phyloP scores from a whole-genome alignment of 2,329 filamentous ascomycete genomes.

The Berkeleyomyces basicola region DNA sequence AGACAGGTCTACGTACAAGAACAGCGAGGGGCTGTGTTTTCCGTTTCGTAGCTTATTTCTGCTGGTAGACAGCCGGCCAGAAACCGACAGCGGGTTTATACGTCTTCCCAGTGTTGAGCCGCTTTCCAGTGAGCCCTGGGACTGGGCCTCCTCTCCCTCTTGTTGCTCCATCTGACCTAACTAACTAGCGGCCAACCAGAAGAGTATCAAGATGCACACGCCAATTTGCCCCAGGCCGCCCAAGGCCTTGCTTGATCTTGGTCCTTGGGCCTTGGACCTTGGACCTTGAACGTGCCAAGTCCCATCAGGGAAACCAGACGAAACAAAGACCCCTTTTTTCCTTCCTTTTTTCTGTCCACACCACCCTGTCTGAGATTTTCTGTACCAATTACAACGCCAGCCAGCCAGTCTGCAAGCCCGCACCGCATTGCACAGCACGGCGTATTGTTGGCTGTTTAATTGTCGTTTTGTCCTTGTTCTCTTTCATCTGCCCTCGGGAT shows the following conservation, averaged over 20 bases:
- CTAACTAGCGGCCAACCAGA: not conserved
- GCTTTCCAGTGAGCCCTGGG: no score
- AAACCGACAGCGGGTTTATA: not conserved
- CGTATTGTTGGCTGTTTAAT: not conserved
- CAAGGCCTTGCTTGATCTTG: no score
- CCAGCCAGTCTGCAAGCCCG: no score
- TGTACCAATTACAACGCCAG: not conserved
- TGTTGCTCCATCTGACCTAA: no score
- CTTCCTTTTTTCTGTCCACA: not conserved
- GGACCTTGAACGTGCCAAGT: not conserved
- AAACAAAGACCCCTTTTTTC: not conserved
- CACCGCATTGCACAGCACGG: no score
- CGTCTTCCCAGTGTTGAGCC: no score
- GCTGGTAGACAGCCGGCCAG: not conserved
- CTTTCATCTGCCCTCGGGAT: not conserved
- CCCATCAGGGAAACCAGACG: slow-evolving; percentile 1
- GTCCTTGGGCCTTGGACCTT: not conserved
- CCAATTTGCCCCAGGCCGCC: not conserved
- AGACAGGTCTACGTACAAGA: no score
- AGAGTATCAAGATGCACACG: not conserved
- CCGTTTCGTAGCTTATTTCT: not conserved
- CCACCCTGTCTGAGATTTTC: not conserved
- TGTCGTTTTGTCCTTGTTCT: not conserved
- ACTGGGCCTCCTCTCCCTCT: no score
- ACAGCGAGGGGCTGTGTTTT: not conserved